phyloP scores from a whole-genome alignment of 768 basidiomycete genomes.

The Mycena haematopus region DNA sequence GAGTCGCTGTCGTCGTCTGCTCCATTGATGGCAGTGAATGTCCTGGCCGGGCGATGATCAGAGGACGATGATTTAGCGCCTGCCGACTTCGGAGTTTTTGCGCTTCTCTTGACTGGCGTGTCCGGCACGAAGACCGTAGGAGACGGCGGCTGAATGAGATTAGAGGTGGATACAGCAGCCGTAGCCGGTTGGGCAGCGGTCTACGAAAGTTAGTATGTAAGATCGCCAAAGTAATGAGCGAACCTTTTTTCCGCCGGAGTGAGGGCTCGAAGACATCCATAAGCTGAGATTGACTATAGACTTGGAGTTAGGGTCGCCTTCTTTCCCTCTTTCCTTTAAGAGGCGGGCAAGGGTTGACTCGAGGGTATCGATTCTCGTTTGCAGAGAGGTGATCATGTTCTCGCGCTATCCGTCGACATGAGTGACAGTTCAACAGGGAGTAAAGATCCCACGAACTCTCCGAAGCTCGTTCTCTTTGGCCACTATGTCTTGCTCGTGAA shows the following conservation, averaged over 20 bases:
- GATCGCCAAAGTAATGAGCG: background rate
- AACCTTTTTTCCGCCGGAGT: constrained; percentile 24
- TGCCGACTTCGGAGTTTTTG: constrained; percentile 17
- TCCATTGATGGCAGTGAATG: constrained; percentile 16
- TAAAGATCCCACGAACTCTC: constrained; percentile 43
- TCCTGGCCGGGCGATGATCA: constrained; percentile 7
- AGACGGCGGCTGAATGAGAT: constrained; percentile 5
- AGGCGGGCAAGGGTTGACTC: constrained; percentile 54
- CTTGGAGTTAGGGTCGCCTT: constrained; percentile 34
- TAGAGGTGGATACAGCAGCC: constrained; percentile 10
- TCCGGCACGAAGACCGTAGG: constrained; percentile 19
- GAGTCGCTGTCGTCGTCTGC: constrained; percentile 26
- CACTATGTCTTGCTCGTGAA: constrained; percentile 60
- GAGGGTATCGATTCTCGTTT: constrained; percentile 50
- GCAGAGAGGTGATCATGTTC: constrained; percentile 49
- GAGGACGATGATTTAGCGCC: background rate
- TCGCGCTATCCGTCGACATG: constrained; percentile 48
- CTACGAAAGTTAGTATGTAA: background rate
- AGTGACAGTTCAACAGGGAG: constrained; percentile 6
- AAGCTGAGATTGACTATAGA: constrained; percentile 49
- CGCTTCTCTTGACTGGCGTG: constrained; percentile 22
- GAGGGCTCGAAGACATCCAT: constrained; percentile 48
- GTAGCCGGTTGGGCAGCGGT: background rate
- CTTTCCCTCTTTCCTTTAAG: constrained; percentile 45
- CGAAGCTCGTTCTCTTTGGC: constrained; percentile 63